phyloP scores from a whole-genome alignment of 2,329 filamentous ascomycete species.

The Blastomyces silverae region DNA sequence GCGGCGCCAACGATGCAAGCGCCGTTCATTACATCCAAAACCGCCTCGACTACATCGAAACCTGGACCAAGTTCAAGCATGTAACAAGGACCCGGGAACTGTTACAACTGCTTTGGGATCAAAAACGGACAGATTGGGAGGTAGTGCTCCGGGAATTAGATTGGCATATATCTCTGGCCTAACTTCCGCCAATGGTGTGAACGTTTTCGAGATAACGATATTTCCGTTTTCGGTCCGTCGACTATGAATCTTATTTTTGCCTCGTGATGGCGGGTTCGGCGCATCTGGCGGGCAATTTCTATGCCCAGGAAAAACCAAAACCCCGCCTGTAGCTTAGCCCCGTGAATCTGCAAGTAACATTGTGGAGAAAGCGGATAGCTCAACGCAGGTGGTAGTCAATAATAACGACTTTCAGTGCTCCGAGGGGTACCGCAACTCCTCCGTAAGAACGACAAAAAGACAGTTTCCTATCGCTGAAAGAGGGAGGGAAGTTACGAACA shows the following conservation, averaged over 20 bases:
- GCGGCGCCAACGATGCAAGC: conserved; percentile 1
- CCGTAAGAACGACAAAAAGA: not conserved
- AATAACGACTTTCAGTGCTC: not conserved
- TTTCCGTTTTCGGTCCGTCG: not conserved
- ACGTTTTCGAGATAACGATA: not conserved
- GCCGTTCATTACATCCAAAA: not conserved
- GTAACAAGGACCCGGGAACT: not conserved
- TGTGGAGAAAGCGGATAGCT: not conserved
- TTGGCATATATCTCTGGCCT: conserved; percentile 1
- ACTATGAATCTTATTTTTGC: not conserved
- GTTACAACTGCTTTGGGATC: not conserved
- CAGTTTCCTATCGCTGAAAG: not conserved
- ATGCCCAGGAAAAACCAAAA: not conserved
- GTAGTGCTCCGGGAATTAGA: not conserved
- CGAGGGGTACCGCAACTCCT: not conserved
- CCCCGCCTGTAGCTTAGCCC: not conserved
- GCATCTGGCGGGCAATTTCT: conserved; percentile 2
- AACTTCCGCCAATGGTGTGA: not conserved
- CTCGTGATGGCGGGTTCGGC: not conserved
- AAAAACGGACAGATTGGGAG: conserved; percentile 3
- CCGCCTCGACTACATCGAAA: conserved; percentile 5
- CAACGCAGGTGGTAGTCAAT: not conserved
- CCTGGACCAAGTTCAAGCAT: conserved; percentile 2
- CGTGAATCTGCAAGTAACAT: not conserved
- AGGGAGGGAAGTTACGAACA: not conserved